Evolutionary conservation across 2,329 filamentous ascomycete species (phyloP).

Genomic region (Didymellaceae sp.): DNA sequence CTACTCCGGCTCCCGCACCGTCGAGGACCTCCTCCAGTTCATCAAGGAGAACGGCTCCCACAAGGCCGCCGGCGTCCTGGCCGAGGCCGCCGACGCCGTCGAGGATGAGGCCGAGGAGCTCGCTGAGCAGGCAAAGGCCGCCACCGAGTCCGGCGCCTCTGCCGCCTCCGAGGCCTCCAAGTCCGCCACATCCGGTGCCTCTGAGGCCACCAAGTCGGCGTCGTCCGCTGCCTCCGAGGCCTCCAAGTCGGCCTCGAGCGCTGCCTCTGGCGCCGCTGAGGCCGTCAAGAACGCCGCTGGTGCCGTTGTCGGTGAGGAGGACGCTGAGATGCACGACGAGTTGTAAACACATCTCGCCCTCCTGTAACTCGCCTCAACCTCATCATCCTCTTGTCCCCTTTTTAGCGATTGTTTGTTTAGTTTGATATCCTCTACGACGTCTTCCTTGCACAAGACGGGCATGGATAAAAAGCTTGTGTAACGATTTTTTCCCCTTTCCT

Average conservation of each 20-base stretch:
- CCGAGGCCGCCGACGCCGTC: slow-evolving; percentile 61
- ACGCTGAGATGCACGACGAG: slow-evolving; percentile 68
- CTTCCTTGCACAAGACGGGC: slow-evolving; percentile 21
- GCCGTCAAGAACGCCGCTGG: slow-evolving; percentile 40
- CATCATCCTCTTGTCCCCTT: slow-evolving; percentile 21
- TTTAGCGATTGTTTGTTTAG: slow-evolving; percentile 29
- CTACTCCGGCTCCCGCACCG: slow-evolving; percentile 84
- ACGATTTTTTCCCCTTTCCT: too few species aligned
- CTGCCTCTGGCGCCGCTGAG: slow-evolving; percentile 42
- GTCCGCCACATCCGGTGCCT: slow-evolving; percentile 57
- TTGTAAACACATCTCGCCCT: too few species aligned
- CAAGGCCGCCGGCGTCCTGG: slow-evolving; percentile 71
- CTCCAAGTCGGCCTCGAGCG: slow-evolving; percentile 53
- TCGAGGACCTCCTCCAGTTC: slow-evolving; percentile 92
- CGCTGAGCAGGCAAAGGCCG: slow-evolving; percentile 50
- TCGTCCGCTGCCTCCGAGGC: slow-evolving; percentile 47
- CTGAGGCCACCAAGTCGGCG: slow-evolving; percentile 56
- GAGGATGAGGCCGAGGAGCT: slow-evolving; percentile 51
- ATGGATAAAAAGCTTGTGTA: slow-evolving; percentile 33
- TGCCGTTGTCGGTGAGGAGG: slow-evolving; percentile 44
- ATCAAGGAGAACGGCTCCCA: slow-evolving; percentile 95
- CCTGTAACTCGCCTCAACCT: too few species aligned
- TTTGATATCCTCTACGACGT: slow-evolving; percentile 27
- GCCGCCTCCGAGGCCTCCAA: slow-evolving; percentile 37
- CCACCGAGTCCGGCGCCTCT: slow-evolving; percentile 47